Percentiles rank a stretch among this genome's conserved stretches.
Conservation (phyloP, 495 filamentous ascomycete genomes). For the Diplogelasinospora grovesii region DNA sequence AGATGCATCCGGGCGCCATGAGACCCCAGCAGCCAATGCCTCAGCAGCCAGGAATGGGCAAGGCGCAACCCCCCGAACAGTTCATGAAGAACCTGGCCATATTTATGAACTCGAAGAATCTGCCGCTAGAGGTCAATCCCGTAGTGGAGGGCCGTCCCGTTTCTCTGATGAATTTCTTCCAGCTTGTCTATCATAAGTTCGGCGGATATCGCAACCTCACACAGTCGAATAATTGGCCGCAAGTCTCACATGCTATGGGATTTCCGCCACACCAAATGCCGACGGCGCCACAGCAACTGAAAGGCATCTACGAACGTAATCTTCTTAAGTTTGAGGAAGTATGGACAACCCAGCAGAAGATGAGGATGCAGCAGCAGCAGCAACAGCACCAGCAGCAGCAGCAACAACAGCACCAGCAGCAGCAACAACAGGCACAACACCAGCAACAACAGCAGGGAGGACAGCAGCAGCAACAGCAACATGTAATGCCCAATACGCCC, state of each 20-base stretch:
- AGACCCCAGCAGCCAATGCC: slow-evolving; percentile 28
- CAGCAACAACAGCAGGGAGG: no score
- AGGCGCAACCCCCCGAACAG: slow-evolving; percentile 46
- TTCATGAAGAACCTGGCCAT: slow-evolving; percentile 67
- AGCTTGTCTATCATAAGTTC: slow-evolving; percentile 58
- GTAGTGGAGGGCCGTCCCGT: slow-evolving; percentile 62
- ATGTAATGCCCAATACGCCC: slow-evolving; percentile 14
- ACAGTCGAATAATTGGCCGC: slow-evolving; percentile 60
- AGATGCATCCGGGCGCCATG: slow-evolving; percentile 40
- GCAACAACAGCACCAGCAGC: no score
- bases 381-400: slow-evolving; percentile 35
- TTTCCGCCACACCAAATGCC: slow-evolving; percentile 61
- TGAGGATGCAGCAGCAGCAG: slow-evolving; percentile 54
- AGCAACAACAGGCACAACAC: no score
- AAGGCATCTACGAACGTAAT: slow-evolving; percentile 65
- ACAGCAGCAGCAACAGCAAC: no score
- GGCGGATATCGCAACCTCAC: slow-evolving; percentile 73
- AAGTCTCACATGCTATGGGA: slow-evolving; percentile 59
- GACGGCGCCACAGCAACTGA: slow-evolving; percentile 59
- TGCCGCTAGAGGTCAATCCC: slow-evolving; percentile 64
- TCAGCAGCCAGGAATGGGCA: slow-evolving; percentile 17
- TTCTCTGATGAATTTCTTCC: slow-evolving; percentile 68
- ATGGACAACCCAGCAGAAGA: slow-evolving; percentile 55
- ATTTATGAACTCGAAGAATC: slow-evolving; percentile 64
- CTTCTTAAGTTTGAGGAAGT: slow-evolving; percentile 67